A percentile compares a stretch with the other conserved stretches of the same genome.
Evolutionary conservation across 768 basidiomycete genomes (phyloP).

Genomic region (Podaxis mareebaensis): DNA sequence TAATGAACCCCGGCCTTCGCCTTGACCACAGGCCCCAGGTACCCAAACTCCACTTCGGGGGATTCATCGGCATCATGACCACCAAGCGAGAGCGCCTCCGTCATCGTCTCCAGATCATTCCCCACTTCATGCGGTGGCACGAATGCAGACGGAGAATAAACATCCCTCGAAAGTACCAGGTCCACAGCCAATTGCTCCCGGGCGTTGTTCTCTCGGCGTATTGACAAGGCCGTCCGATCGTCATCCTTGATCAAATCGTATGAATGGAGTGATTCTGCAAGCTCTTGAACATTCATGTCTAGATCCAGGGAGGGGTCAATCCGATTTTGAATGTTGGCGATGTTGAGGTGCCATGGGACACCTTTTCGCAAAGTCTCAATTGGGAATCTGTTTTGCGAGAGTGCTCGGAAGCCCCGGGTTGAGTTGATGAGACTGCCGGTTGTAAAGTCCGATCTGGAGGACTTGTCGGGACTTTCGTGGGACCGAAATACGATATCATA

Average conservation of each 20-base stretch:
- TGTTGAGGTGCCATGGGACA: conserved; percentile 56
- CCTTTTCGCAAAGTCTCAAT: conserved; percentile 34
- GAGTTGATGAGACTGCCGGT: conserved; percentile 54
- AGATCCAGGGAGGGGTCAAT: conserved; percentile 39
- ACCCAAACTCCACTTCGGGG: conserved; percentile 62
- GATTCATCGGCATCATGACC: conserved; percentile 37
- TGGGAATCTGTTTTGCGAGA: conserved; percentile 49
- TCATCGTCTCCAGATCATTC: conserved; percentile 53
- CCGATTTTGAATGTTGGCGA: conserved; percentile 44
- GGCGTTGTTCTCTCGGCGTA: conserved; percentile 52
- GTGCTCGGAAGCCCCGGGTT: conserved; percentile 50
- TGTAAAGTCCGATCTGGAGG: conserved; percentile 58
- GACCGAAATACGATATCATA: conserved; percentile 63
- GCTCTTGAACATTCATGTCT: conserved; percentile 28
- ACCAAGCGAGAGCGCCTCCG: conserved; percentile 56
- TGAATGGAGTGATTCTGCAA: conserved; percentile 39
- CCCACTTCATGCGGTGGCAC: conserved; percentile 25
- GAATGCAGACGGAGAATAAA: conserved; percentile 52
- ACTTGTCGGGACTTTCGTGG: conserved; percentile 44
- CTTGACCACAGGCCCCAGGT: conserved; percentile 51
- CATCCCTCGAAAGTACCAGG: conserved; percentile 55
- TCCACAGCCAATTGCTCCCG: conserved; percentile 66
- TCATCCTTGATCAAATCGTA: conserved; percentile 44
- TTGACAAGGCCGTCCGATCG: conserved; percentile 38
- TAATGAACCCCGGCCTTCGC: conserved; percentile 25